A percentile compares a stretch with the other conserved stretches of the same genome.
Evolutionary conservation across 2,329 filamentous ascomycete genomes (phyloP).

Genomic region (Dactylellina cionopaga): DNA sequence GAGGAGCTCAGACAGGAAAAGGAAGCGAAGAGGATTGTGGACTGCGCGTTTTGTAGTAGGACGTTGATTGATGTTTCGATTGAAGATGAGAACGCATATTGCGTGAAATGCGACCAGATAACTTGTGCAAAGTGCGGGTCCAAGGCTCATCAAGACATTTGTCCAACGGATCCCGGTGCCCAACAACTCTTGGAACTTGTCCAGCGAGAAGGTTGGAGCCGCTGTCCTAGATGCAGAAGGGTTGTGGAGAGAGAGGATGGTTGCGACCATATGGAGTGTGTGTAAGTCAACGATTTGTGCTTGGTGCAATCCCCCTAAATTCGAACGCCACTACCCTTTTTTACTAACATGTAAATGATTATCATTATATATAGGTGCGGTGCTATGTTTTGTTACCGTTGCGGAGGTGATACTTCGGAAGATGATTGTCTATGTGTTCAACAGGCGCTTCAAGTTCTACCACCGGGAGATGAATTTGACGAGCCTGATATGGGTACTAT

Average conservation of each 20-base stretch:
- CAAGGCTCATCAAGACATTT: slow-evolving; percentile 26
- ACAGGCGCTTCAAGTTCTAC: too few relatives aligned
- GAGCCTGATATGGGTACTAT: too few relatives aligned
- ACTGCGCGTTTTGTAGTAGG: slow-evolving; percentile 13
- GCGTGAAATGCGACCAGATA: slow-evolving; percentile 6
- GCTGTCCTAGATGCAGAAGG: slow-evolving; percentile 17
- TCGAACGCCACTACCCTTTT: too few relatives aligned
- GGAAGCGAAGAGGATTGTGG: slow-evolving; percentile 1
- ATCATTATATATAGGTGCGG: too few relatives aligned
- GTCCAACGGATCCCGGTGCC: slow-evolving; percentile 15
- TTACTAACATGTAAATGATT: too few relatives aligned
- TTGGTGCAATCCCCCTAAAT: neutral
- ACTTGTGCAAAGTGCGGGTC: slow-evolving; percentile 29
- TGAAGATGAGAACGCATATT: slow-evolving; percentile 26
- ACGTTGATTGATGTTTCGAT: slow-evolving; percentile 9
- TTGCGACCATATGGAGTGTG: slow-evolving; percentile 21
- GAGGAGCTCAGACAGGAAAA: neutral
- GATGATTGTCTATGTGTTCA: too few relatives aligned
- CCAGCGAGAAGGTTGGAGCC: slow-evolving; percentile 25
- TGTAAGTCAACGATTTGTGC: slow-evolving; percentile 13
- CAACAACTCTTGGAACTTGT: neutral
- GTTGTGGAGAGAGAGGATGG: slow-evolving; percentile 8
- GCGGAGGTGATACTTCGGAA: too few relatives aligned
- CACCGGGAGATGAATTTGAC: too few relatives aligned
- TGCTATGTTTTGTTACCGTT: slow-evolving; percentile 24